A percentile compares a stretch with the other conserved stretches of the same genome.
Evolutionary conservation across 2,329 filamentous ascomycete genomes (phyloP).

Genomic region (Trichoderma polysporum): DNA sequence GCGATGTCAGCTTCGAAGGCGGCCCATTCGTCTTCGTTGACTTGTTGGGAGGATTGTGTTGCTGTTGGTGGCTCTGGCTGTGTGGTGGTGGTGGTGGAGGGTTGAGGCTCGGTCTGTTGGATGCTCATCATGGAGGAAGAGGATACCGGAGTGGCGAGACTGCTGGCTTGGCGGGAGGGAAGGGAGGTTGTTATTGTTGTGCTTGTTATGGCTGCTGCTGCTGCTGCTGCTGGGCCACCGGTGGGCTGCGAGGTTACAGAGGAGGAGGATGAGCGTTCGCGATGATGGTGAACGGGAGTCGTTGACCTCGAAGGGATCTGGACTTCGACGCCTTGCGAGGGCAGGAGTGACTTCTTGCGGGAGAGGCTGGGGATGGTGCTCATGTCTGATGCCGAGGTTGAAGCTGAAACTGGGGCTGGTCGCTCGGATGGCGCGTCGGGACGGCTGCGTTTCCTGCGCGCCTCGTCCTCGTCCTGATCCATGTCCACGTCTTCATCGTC

Average conservation of each 20-base stretch:
- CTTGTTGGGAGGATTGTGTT: constrained; percentile 28
- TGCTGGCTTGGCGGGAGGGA: constrained; percentile 31
- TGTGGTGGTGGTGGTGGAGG: constrained; percentile 15
- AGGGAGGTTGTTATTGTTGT: constrained; percentile 31
- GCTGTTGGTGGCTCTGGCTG: constrained; percentile 24
- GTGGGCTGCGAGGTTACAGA: constrained; percentile 34
- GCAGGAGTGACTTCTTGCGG: constrained; percentile 52
- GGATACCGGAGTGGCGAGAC: constrained; percentile 21
- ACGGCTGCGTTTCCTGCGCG: constrained; percentile 48
- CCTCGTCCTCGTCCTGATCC: constrained; percentile 33
- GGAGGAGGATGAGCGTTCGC: constrained; percentile 42
- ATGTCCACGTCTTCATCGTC: constrained; percentile 38
- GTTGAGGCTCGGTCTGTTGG: background rate
- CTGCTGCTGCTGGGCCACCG: constrained; percentile 6
- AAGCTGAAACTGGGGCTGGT: background rate
- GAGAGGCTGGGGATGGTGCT: constrained; percentile 11
- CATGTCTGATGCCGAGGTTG: constrained; percentile 26
- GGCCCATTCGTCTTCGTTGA: constrained; percentile 79
- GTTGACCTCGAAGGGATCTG: constrained; percentile 64
- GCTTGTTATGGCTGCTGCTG: background rate
- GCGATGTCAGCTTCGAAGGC: constrained; percentile 84
- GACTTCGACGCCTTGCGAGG: constrained; percentile 57
- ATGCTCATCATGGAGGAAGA: constrained; percentile 12
- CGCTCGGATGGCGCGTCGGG: constrained; percentile 34
- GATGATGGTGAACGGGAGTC: constrained; percentile 49